Percentiles rank a stretch among this genome's conserved stretches.
Evolutionary conservation across 73 alveolate genomes (phyloP).

Genomic region (Halteria grandinella): DNA sequence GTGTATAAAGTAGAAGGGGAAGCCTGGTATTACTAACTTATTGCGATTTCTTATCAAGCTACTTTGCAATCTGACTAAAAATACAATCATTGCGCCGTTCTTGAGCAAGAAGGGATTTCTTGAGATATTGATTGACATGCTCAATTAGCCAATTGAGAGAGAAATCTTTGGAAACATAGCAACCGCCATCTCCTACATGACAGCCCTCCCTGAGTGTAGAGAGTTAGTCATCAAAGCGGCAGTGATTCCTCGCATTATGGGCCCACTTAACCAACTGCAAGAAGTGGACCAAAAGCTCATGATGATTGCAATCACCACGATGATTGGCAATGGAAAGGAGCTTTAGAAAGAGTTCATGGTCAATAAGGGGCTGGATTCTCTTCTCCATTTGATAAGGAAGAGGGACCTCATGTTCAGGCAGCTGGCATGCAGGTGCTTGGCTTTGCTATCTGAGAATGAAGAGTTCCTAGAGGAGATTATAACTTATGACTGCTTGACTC

Average conservation of each 20-base stretch:
- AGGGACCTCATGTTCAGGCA: conserved; percentile 64
- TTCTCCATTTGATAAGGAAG: conserved; percentile 62
- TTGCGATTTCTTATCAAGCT: conserved; percentile 67
- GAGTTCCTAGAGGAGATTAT: conserved; percentile 62
- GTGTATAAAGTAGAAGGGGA: too few species aligned
- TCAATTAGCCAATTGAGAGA: conserved; percentile 60
- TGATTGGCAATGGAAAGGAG: conserved; percentile 52
- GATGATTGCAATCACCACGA: conserved; percentile 56
- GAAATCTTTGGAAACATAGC: conserved; percentile 75
- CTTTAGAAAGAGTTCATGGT: conserved; percentile 45
- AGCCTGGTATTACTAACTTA: conserved; percentile 51
- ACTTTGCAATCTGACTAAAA: conserved; percentile 68
- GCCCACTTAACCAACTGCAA: conserved; percentile 52
- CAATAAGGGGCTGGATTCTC: conserved; percentile 56
- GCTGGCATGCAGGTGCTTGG: conserved; percentile 72
- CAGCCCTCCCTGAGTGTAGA: conserved; percentile 58
- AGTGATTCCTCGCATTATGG: conserved; percentile 46
- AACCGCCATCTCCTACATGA: conserved; percentile 70
- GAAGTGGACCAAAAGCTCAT: conserved; percentile 72
- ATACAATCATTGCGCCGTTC: conserved; percentile 47
- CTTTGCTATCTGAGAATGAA: conserved; percentile 66
- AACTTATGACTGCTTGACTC: conserved; percentile 56
- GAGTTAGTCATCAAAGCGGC: conserved; percentile 53
- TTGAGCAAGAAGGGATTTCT: conserved; percentile 64
- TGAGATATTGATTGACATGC: conserved; percentile 61